Base-by-base conservation (phyloP, 2,329 filamentous ascomycete species). In the Clarireedia paspali region DNA sequence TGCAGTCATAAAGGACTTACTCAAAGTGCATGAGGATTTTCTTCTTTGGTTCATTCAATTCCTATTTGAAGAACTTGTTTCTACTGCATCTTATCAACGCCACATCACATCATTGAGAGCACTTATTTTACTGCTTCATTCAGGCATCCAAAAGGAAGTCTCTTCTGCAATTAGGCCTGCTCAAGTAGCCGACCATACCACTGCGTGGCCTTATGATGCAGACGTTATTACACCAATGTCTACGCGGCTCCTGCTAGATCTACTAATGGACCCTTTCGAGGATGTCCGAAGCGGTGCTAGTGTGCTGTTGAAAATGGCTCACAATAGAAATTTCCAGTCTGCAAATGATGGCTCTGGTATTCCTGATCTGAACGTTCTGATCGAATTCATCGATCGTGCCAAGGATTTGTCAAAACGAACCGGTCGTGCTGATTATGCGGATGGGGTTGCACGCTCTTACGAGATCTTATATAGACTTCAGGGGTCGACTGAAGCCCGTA, bases 211-310 rank as follows among this genome's bases (percentile, higher is more conserved):
- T 27, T 65, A 58, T 53, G 47, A 47, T 12, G 55, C 67, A 5
- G 62, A 73, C 2, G 70, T 72, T 15, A 67, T 67, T 12, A 77
- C 81, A 47, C 62, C 64, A 3, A 75, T 70, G 0, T 82, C 86
- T 73, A 71, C 82, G 10, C 77, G 87, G 48, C 75, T 84, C 4
- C 74, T 97, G 6, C 74, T 91, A 14, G 90, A 96, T 68, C 79
- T 96, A 23, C 72, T 95, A 6, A 77, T 95, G 67, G 89, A 99
- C 64, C 89, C 92, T 0, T 99, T 95, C 66, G 94, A 97, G 56
- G 94, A 99, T 70, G 88, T 97, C 4, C 80, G 92, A 62, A 82
- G 80, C 45, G 71, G 73, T 39, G 78, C 83, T 2, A 73, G 77
- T 0, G 70, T 70, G 1, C 72, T 84, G 2, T 63, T 88, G 27